These are phyloP conservation scores for Ogataea dorogensis DNA, from an alignment of 805 yeast genomes.

Conservation along the genomic window DNA sequence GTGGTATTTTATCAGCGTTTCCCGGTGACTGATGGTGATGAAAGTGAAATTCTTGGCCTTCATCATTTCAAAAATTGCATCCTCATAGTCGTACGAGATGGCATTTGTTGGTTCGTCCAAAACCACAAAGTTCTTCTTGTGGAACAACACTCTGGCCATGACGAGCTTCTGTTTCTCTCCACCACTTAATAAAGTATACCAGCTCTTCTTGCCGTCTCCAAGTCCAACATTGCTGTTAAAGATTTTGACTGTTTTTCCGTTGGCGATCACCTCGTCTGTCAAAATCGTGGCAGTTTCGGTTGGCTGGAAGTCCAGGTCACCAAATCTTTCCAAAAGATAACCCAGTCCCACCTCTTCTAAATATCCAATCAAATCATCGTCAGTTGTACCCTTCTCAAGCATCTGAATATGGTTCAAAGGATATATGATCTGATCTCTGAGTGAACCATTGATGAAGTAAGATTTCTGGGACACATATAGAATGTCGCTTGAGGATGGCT, in stretches of 20 bases:
- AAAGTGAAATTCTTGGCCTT: constrained; percentile 69
- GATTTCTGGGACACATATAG: constrained; percentile 83
- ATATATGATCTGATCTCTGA: constrained; percentile 88
- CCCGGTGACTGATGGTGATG: constrained; percentile 81
- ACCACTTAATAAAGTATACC: constrained; percentile 94
- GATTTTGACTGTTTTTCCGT: constrained; percentile 27
- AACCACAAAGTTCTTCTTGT: constrained; percentile 75
- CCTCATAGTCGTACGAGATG: constrained; percentile 86
- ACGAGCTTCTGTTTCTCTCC: constrained; percentile 91
- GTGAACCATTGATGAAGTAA: constrained; percentile 75
- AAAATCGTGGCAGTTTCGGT: constrained; percentile 13
- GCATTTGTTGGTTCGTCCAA: constrained; percentile 96
- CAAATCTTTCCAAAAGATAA: constrained; percentile 68
- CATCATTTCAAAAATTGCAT: constrained; percentile 73
- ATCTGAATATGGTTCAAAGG: constrained; percentile 79
- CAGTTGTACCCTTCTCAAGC: constrained; percentile 68
- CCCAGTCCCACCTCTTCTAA: constrained; percentile 76
- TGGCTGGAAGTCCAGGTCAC: constrained; percentile 46
- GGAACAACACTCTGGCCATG: constrained; percentile 82
- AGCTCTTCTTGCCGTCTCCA: constrained; percentile 37
- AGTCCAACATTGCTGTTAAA: constrained; percentile 28
- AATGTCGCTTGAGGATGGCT: constrained; percentile 67
- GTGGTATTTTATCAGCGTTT: constrained; percentile 81
- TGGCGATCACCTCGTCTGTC: constrained; percentile 28
- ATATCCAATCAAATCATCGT: constrained; percentile 63